phyloP scores from a whole-genome alignment of 2,329 filamentous ascomycete genomes.

The Leptosphaerulina australis region DNA sequence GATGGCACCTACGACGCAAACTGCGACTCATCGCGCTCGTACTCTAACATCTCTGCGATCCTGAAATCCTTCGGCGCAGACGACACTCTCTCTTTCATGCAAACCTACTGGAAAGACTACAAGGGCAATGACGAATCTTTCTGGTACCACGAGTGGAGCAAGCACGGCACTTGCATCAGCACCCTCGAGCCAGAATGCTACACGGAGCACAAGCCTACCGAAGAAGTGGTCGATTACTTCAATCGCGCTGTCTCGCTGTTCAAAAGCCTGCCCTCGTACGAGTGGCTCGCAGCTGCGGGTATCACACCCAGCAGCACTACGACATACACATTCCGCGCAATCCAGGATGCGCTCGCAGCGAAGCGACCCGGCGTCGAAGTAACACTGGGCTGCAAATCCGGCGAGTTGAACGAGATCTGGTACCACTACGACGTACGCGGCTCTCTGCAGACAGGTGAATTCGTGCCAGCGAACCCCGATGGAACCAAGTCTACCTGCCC shows the following conservation, averaged over 20 bases:
- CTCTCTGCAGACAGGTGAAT: conserved; percentile 65
- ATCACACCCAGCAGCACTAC: conserved; percentile 60
- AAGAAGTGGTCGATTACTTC: conserved; percentile 74
- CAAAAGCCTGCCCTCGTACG: conserved; percentile 69
- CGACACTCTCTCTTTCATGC: conserved; percentile 69
- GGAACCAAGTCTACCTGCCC: conserved; percentile 69
- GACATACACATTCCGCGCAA: conserved; percentile 64
- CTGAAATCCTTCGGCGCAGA: conserved; percentile 60
- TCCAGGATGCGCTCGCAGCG: conserved; percentile 63
- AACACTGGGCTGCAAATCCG: conserved; percentile 63
- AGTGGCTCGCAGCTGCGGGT: conserved; percentile 66
- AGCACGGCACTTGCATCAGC: conserved; percentile 75
- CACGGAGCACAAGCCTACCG: conserved; percentile 59
- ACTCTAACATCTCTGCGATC: conserved; percentile 70
- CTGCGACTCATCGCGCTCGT: conserved; percentile 67
- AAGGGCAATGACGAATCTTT: conserved; percentile 67
- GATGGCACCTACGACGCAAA: conserved; percentile 71
- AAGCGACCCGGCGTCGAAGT: conserved; percentile 62
- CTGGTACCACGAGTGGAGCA: conserved; percentile 75
- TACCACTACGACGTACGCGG: conserved; percentile 69
- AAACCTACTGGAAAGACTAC: conserved; percentile 73
- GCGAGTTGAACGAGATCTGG: conserved; percentile 61
- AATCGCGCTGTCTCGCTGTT: conserved; percentile 69
- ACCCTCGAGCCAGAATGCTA: conserved; percentile 71
- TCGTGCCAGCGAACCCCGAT: conserved; percentile 62